Evolutionary conservation across 768 basidiomycete genomes (phyloP), one percentile per base, ranked within the genome.

Genomic region (Rhizopogon sp.): DNA sequence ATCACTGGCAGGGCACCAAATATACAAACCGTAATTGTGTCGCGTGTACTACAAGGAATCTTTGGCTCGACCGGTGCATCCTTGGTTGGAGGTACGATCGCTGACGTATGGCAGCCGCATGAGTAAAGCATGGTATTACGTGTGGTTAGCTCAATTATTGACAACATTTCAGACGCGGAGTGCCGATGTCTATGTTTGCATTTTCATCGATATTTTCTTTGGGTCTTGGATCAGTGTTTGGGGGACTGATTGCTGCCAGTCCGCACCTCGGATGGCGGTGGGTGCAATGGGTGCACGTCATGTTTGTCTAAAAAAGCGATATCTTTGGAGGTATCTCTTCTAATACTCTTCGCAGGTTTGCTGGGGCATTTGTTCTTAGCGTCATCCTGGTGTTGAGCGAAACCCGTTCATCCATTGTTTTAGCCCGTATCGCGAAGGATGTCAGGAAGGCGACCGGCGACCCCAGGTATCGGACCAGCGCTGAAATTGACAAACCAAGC

Each of bases 231-330:
- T 81, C 87, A 2, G 66, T 85, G 0, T 66, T 76, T 9, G 79
- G 80, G 29, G 83, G 83, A 20, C 85, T 81, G 79, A 74, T 87
- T 29, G 83, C 86, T 59, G 72, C 79, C 58, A 79, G 80, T 55
- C 69, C 73, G 0, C 71, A 70, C 28, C 66, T 89, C 3, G 74
- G 74, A 59, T 90, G 88, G 87, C 74, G 87, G 14, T 90, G 88
- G 87, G 87, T 92, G 22, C 81, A 88, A 63, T 91, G 87, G 88
- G 75, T 88, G 5, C 81, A 83, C 56, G 70, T 82, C 58, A 88
- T 84, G 83, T 80, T 39, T 39, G 46, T 42, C 43, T 10, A 52
- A 51, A 35, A 35, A 35, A 20, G 53, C 8, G 54, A 46, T 52
- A n/a, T 10, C 33, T n/a, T 31, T 17, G 28, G 25, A 39, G 31